Conservation (phyloP, 495 filamentous ascomycete species). For the Xylaria telfairii region DNA sequence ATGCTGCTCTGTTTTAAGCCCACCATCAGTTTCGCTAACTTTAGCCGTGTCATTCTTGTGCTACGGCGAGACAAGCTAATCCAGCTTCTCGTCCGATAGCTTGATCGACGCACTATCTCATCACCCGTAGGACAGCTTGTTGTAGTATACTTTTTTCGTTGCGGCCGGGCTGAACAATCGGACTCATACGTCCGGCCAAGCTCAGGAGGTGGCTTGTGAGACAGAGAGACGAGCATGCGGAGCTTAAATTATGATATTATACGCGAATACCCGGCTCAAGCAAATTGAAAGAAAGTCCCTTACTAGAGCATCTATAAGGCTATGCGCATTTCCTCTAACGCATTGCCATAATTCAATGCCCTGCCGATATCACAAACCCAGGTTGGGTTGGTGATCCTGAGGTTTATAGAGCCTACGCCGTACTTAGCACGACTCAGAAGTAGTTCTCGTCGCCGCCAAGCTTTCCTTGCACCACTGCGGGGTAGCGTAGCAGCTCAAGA, state of each 20-base stretch:
- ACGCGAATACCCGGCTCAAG: neutral
- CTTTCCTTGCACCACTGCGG: constrained; percentile 13
- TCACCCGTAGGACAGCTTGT: neutral
- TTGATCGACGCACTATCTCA: neutral
- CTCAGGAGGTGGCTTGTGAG: constrained; percentile 12
- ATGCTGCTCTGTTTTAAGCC: neutral
- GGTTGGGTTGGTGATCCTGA: neutral
- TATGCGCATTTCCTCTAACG: neutral
- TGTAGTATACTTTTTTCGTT: neutral
- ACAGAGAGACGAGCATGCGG: neutral
- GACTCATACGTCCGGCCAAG: neutral
- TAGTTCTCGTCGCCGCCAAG: constrained; percentile 21
- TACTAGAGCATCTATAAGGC: neutral
- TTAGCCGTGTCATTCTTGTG: neutral
- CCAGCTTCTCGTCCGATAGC: neutral
- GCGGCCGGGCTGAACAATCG: neutral
- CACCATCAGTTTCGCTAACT: neutral
- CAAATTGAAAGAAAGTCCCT: neutral
- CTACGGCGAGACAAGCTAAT: neutral
- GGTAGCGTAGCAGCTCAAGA: constrained; percentile 20
- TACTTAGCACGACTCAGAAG: neutral
- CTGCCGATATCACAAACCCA: neutral
- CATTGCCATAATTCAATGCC: too few relatives aligned
- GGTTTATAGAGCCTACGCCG: neutral
- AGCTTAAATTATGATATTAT: neutral